Evolutionary conservation across 345 rosid species (phyloP), one percentile per base, ranked within the genome.

Genomic region (Melastoma malabathricum): DNA sequence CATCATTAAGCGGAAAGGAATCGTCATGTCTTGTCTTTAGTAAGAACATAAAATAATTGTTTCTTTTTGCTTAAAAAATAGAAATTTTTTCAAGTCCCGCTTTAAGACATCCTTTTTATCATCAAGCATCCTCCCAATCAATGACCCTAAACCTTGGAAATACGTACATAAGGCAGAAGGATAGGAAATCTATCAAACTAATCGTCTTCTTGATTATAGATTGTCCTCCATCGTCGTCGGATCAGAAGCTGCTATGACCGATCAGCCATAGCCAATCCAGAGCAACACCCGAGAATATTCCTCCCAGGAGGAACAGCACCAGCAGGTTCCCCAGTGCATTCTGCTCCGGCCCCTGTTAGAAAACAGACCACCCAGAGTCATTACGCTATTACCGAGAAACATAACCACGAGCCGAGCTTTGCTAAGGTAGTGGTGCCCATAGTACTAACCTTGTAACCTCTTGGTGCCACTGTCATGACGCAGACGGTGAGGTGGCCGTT

Each of bases 201-300:
- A 34, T 9, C 6, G 9, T 34, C 41, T 34, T 34, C 10, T 34
- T 34, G 41, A 34, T 34, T 5, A 27, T 8, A 15, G 43, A 55
- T 17, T 47, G 13, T 12, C 15, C 13, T 2, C 1, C 9, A 5
- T 6, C n/a, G n/a, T 13, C n/a, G n/a, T n/a, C n/a, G n/a, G 43
- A 77, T 12, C 74, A 82, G 45, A 72, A 68, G 56, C 64, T 51
- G 22, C 72, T 63, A 46, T 71, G 74, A 14, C 90, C 88, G 18
- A 86, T 77, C 54, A 90, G 80, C 95, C 96, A 87, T 46, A 86
- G 56, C 93, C 96, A 84, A 41, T 75, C 98, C 43, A 84, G 77
- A 45, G 83, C 43, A 48, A 82, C 81, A 6, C 98, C 95, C 0
- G 78, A 54, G 68, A 78, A 79, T 63, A 82, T 60, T 14, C 89